Base-by-base conservation (phyloP, 2,329 filamentous ascomycete species). In the Escovopsis sp. region DNA sequence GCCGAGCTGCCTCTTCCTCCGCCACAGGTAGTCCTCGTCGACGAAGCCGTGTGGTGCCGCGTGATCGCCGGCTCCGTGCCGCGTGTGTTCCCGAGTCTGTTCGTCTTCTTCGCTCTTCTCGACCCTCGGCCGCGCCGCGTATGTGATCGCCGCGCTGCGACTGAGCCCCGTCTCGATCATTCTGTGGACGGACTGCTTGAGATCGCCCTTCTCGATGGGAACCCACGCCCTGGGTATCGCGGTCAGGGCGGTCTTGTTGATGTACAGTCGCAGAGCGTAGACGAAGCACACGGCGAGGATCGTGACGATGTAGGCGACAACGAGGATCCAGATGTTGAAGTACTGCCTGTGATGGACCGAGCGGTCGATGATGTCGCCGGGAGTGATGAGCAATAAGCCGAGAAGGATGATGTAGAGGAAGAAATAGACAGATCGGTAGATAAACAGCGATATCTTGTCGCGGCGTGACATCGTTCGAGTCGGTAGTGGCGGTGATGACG, bases 181-280 rank as follows among this genome's bases (percentile, higher is more conserved):
- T 49, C 76, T 74, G 53, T 84, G 71, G 33, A 95, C 85, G 42
- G 72, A 71, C 49, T 77, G 79, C 36, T 74, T 75, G 36, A 95
- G 74, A 57, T 95, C 87, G 48, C 81, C 83, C 57, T 85, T 84
- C 51, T 91, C 85, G 47, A 94, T 71, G 0, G 88, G 88, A 13
- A 94, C 74, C 73, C 84, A 93, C 41, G 76, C 67, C 59, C 89
- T 91, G 1, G 91, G 91, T 45, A 98, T 94, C 4, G 76, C 79
- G 14, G 79, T 75, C 8, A 96, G 71, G 8, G 84, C 78, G 37
- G 73, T 82, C 47, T 84, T 78, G 54, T 85, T 93, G 41, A 89
- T 84, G 62, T 89, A 95, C 15, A 95, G 73, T n/a, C 91, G 73
- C 41, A 79, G 76, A 42, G 79, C 73, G 59, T 94, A 95, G 53